These are phyloP conservation scores for Pseudogymnoascus sp. DNA, from an alignment of 2,329 filamentous ascomycete species.

Conservation along the genomic window DNA sequence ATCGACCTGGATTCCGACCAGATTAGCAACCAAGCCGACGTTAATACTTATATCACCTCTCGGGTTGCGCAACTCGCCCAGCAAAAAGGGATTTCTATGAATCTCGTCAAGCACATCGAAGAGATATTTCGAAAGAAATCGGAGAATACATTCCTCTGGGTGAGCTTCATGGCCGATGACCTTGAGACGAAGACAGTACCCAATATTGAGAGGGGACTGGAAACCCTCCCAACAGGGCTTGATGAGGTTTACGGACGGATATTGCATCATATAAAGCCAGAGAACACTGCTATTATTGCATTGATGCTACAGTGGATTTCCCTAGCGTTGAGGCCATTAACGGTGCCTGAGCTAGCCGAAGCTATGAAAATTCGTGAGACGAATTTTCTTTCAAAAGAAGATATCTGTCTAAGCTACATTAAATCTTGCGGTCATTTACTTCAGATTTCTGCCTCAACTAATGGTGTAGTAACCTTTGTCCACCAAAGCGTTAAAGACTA, in stretches of 20 bases:
- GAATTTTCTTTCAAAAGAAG: background rate
- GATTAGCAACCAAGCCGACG: conserved; percentile 18
- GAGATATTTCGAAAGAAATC: conserved; percentile 13
- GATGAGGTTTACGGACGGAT: conserved; percentile 7
- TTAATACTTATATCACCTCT: conserved; percentile 20
- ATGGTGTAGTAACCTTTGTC: background rate
- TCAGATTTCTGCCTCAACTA: background rate
- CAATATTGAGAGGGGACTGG: background rate
- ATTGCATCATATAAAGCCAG: background rate
- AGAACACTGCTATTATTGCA: background rate
- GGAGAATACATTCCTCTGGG: conserved; percentile 28
- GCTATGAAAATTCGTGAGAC: background rate
- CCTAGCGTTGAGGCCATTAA: background rate
- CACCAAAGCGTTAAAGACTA: background rate
- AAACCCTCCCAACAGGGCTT: background rate
- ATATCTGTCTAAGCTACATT: background rate
- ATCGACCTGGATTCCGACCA: conserved; percentile 21
- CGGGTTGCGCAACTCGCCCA: conserved; percentile 13
- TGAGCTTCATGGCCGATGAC: conserved; percentile 16
- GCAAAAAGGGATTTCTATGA: background rate
- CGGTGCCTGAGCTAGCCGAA: conserved; percentile 4
- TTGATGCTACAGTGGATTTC: background rate
- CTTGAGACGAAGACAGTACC: conserved; percentile 12
- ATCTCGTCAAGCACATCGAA: background rate
- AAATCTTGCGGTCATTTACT: background rate